Evolutionary conservation across 2,329 filamentous ascomycete genomes (phyloP).

Genomic region (Cyanodermella asteris): DNA sequence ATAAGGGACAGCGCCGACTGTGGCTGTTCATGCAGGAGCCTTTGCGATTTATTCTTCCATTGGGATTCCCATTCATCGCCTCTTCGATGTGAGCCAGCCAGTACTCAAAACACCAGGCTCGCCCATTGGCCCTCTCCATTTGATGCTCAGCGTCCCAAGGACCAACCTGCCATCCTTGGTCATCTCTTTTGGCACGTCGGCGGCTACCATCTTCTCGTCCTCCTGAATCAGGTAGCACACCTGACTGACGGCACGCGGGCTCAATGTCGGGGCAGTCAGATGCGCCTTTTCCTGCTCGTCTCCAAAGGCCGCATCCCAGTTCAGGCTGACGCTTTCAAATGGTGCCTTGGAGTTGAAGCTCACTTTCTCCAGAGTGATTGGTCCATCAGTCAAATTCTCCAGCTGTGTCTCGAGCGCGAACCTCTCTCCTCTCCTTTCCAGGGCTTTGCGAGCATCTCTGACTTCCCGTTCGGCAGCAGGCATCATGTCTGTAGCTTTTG

Average conservation of each 20-base stretch:
- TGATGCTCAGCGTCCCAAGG: constrained; percentile 64
- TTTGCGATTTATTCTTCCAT: no score
- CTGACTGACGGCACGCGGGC: constrained; percentile 40
- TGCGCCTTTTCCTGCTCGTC: constrained; percentile 12
- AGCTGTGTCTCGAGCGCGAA: constrained; percentile 86
- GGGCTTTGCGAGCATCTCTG: no score
- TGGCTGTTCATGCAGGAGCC: no score
- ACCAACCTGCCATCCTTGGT: constrained; percentile 31
- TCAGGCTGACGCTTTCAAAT: constrained; percentile 32
- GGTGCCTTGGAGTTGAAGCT: constrained; percentile 27
- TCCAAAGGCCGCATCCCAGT: constrained; percentile 26
- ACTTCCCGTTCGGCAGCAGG: constrained; percentile 14
- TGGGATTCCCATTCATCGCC: no score
- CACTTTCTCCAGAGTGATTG: constrained; percentile 51
- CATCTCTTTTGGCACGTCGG: constrained; percentile 24
- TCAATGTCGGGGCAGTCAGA: constrained; percentile 26
- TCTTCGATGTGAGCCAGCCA: constrained; percentile 42
- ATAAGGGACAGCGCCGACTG: no score
- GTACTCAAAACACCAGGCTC: constrained; percentile 74
- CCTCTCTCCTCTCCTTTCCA: not conserved
- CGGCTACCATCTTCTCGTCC: constrained; percentile 12
- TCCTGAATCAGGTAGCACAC: constrained; percentile 41
- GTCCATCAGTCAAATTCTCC: constrained; percentile 76
- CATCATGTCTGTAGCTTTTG: constrained; percentile 52
- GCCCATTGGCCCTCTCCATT: constrained; percentile 79